Conservation (phyloP, 192 early-diverging fungal genomes). For the Linnemannia exigua region DNA sequence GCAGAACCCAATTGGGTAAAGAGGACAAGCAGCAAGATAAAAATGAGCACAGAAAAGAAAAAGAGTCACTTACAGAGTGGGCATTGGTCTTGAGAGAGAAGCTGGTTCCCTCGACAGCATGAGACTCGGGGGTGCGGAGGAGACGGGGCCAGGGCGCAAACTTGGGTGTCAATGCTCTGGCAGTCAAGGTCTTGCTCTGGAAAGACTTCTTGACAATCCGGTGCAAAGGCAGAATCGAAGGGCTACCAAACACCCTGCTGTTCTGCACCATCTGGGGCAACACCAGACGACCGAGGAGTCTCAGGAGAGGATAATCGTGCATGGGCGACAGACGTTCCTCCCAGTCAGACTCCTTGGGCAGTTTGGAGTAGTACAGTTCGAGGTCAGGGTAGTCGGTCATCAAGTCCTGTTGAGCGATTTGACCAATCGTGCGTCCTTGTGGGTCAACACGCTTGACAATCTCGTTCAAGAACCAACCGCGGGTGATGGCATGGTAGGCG, state of each 20-base stretch:
- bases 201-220: conserved; percentile 16
- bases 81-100: conserved; percentile 53
- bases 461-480: conserved; percentile 85
- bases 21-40: too few relatives aligned
- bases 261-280: conserved; percentile 54
- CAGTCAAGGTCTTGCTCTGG: background rate
- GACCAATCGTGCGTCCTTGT: conserved; percentile 69
- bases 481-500: conserved; percentile 73
- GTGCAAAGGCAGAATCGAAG: conserved; percentile 10
- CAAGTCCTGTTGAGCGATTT: conserved; percentile 71
- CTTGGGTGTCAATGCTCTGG: conserved; percentile 7
- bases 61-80: conserved; percentile 45
- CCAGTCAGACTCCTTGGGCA: conserved; percentile 47
- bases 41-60: background rate
- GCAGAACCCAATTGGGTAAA: background rate
- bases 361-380: conserved; percentile 68
- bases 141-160: conserved; percentile 12
- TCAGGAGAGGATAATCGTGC: conserved; percentile 62
- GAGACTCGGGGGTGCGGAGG: conserved; percentile 40
- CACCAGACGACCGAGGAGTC: conserved; percentile 63
- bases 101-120: conserved; percentile 39
- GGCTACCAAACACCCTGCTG: conserved; percentile 24
- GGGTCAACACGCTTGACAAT: conserved; percentile 75
- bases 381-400: conserved; percentile 60
- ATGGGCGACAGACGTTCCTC: conserved; percentile 61